phyloP scores from a whole-genome alignment of 73 alveolate species.

The Tetrahymena thermophila region DNA sequence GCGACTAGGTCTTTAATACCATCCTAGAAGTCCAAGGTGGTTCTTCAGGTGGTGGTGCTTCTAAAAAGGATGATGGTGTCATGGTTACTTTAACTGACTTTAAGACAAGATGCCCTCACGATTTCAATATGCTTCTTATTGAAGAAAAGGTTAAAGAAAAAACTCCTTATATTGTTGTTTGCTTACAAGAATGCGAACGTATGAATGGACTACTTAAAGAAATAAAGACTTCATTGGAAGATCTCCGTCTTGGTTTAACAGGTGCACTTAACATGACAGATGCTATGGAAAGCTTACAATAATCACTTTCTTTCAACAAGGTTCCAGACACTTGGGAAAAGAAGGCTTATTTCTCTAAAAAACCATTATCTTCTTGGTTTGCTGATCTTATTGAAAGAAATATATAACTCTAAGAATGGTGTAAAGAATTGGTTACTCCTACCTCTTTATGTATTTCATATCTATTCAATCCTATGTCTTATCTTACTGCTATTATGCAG shows the following conservation, averaged over 20 bases:
- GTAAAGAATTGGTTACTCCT: constrained; percentile 86
- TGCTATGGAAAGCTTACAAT: constrained; percentile 92
- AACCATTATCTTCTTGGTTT: constrained; percentile 97
- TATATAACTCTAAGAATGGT: constrained; percentile 89
- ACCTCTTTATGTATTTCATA: constrained; percentile 82
- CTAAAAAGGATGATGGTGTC: constrained; percentile 16
- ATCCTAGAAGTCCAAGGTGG: constrained; percentile 55
- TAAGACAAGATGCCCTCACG: constrained; percentile 83
- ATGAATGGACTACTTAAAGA: constrained; percentile 88
- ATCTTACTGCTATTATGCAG: constrained; percentile 93
- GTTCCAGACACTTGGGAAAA: constrained; percentile 97
- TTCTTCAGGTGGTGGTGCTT: constrained; percentile 35
- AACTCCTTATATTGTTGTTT: constrained; percentile 94
- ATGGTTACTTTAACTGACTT: constrained; percentile 73
- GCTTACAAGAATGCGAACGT: constrained; percentile 97
- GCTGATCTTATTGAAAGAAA: constrained; percentile 81
- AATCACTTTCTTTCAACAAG: constrained; percentile 77
- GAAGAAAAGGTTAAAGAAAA: constrained; percentile 64
- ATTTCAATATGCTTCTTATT: constrained; percentile 68
- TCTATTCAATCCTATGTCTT: constrained; percentile 97
- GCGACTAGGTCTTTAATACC: constrained; percentile 81
- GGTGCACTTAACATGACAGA: constrained; percentile 99
- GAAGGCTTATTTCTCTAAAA: constrained; percentile 96
- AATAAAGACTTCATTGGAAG: constrained; percentile 88
- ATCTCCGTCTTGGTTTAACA: constrained; percentile 97